These are phyloP conservation scores for Spathaspora passalidarum DNA, from an alignment of 805 yeast genomes.

Conservation along the genomic window DNA sequence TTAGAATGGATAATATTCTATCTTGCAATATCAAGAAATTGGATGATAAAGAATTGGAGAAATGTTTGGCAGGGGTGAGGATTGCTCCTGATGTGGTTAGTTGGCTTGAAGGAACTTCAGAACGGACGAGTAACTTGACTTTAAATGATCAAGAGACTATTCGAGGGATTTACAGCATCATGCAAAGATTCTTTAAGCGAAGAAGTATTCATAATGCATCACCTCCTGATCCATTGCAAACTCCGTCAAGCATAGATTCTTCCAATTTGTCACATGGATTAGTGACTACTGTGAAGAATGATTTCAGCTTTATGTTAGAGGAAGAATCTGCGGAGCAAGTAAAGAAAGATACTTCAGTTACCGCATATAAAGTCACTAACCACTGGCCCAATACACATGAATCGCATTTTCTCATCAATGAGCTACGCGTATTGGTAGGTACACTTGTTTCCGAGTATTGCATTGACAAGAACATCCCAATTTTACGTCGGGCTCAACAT, in stretches of 20 bases:
- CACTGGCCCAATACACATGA: slow-evolving; percentile 3
- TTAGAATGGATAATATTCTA: slow-evolving; percentile 28
- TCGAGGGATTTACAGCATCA: slow-evolving; percentile 24
- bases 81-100: slow-evolving; percentile 3
- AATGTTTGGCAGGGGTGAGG: slow-evolving; percentile 24
- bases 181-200: slow-evolving; percentile 29
- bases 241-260: slow-evolving; percentile 16
- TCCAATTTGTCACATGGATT: slow-evolving; percentile 9
- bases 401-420: slow-evolving; percentile 22
- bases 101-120: slow-evolving; percentile 11
- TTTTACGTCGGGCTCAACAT: slow-evolving; percentile 16
- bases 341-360: background rate
- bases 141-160: background rate
- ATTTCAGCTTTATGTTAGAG: background rate
- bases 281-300: slow-evolving; percentile 1
- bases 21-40: slow-evolving; percentile 21
- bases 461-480: slow-evolving; percentile 13
- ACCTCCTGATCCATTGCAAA: slow-evolving; percentile 7
- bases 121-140: slow-evolving; percentile 3
- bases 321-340: background rate
- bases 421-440: slow-evolving; percentile 24
- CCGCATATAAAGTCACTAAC: background rate
- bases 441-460: slow-evolving; percentile 23
- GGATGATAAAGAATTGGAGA: slow-evolving; percentile 20
- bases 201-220: slow-evolving; percentile 31